Evolutionary conservation across 2,329 filamentous ascomycete species (phyloP).

Genomic region (Fusarium miscanthi): DNA sequence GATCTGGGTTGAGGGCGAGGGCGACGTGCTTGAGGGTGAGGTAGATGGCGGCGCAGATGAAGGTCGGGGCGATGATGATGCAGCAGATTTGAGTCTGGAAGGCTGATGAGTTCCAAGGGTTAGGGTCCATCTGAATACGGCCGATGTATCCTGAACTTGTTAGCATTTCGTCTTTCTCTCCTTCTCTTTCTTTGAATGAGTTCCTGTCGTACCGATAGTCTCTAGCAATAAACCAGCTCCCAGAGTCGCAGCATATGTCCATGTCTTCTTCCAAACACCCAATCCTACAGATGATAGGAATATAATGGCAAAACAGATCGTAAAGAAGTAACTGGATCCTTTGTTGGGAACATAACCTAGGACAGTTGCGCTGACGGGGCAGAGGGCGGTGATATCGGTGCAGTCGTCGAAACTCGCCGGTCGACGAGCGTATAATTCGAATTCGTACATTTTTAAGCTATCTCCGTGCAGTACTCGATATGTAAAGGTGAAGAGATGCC

Average conservation of each 20-base stretch:
- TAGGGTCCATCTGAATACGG: conserved; percentile 61
- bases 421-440: conserved; percentile 31
- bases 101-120: conserved; percentile 64
- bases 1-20: conserved; percentile 58
- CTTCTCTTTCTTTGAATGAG: neutral
- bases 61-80: conserved; percentile 69
- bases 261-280: conserved; percentile 64
- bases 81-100: conserved; percentile 70
- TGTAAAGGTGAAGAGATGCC: neutral
- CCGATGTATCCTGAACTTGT: conserved; percentile 61
- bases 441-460: conserved; percentile 17
- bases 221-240: conserved; percentile 63
- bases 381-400: conserved; percentile 53
- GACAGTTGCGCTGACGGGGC: conserved; percentile 64
- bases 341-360: conserved; percentile 67
- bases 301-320: conserved; percentile 60
- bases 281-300: conserved; percentile 55
- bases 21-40: conserved; percentile 71
- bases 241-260: conserved; percentile 64
- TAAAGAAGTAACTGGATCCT: conserved; percentile 67
- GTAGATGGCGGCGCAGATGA: conserved; percentile 72
- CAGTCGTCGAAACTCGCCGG: conserved; percentile 45
- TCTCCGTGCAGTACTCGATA: neutral
- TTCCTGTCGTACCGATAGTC: conserved; percentile 56
- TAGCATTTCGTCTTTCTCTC: neutral